Percentiles rank a stretch among this genome's conserved stretches.
phyloP scores from a whole-genome alignment of 2,329 filamentous ascomycete genomes.

The Phialocephala subalpina region DNA sequence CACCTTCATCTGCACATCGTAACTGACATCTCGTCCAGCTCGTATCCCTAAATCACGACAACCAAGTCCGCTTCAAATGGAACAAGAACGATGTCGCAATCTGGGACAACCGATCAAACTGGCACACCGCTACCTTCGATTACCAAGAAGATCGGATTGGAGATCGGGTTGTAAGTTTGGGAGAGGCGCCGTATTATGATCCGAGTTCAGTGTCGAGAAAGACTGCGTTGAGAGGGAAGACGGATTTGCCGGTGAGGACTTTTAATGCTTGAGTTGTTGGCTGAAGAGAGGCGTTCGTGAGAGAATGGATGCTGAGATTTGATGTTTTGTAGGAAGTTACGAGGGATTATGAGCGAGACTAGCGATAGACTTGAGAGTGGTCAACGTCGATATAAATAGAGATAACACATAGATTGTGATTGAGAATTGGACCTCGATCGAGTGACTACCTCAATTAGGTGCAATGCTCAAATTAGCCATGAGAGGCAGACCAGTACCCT shows the following conservation, averaged over 20 bases:
- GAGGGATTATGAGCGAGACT: no score
- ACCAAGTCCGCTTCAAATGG: conserved; percentile 64
- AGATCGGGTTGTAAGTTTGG: conserved; percentile 56
- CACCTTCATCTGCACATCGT: conserved; percentile 44
- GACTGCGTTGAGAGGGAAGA: conserved; percentile 55
- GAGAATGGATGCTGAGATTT: neutral
- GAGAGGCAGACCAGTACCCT: no score
- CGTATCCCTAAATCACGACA: conserved; percentile 60
- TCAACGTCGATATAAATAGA: no score
- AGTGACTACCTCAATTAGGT: no score
- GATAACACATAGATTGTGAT: no score
- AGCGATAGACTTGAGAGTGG: no score
- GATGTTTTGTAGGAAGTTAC: neutral
- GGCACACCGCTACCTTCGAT: conserved; percentile 66
- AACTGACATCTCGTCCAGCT: conserved; percentile 43
- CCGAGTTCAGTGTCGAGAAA: conserved; percentile 66
- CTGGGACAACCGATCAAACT: conserved; percentile 69
- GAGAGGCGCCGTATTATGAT: conserved; percentile 64
- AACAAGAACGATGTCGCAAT: conserved; percentile 57
- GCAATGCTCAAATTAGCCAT: no score
- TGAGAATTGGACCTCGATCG: no score
- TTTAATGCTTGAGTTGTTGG: neutral
- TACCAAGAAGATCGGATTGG: conserved; percentile 58
- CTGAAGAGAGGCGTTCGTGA: no score
- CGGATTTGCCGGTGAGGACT: neutral